phyloP scores from a whole-genome alignment of 108 stramenopile species.

The Skeletonema potamos region DNA sequence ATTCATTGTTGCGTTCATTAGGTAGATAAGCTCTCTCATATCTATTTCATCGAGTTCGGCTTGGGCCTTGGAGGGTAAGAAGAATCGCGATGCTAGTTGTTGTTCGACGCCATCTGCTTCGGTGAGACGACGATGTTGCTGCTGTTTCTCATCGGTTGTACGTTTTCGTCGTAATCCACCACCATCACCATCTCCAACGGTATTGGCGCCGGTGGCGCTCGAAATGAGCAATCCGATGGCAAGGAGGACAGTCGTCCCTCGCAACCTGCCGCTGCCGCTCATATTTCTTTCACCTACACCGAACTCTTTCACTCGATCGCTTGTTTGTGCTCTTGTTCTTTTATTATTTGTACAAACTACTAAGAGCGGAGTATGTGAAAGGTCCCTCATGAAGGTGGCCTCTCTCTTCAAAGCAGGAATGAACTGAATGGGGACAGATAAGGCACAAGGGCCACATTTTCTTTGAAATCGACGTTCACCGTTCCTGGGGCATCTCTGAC shows the following conservation, averaged over 20 bases:
- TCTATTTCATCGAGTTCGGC: conserved; percentile 17
- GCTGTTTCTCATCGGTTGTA: neutral
- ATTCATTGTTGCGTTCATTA: conserved; percentile 17
- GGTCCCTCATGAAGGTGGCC: no score
- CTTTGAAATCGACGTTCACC: no score
- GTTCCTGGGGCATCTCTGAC: no score
- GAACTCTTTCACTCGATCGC: no score
- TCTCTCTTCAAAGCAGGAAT: no score
- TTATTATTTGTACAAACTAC: no score
- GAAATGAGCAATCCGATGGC: neutral
- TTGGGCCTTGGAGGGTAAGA: conserved; percentile 14
- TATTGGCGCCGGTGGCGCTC: neutral
- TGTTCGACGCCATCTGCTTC: conserved; percentile 10
- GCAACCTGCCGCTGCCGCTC: conserved; percentile 2
- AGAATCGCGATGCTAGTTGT: conserved; percentile 17
- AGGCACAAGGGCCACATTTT: no score
- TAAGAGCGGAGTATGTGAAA: no score
- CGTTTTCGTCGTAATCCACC: conserved; percentile 25
- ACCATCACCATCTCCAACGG: neutral
- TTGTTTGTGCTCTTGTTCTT: no score
- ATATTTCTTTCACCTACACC: neutral
- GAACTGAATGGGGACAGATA: no score
- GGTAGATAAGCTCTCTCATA: conserved; percentile 12
- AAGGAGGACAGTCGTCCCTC: conserved; percentile 10
- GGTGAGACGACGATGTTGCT: conserved; percentile 1